Base-by-base conservation (phyloP, 371 early-diverging fungal species). In the Haplosporangium sp. region DNA sequence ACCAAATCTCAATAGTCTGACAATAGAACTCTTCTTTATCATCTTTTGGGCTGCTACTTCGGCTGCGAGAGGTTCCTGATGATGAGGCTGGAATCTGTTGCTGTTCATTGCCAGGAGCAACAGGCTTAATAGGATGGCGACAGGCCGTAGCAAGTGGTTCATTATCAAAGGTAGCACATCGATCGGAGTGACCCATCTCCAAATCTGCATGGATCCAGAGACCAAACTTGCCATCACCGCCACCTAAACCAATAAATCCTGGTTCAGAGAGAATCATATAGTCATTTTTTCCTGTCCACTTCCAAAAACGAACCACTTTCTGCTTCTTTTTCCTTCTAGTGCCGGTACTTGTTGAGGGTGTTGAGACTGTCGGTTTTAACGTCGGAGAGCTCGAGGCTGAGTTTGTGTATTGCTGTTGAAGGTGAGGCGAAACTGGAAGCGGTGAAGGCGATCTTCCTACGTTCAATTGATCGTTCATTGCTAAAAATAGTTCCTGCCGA, bases 181-280 rank as follows among this genome's bases (percentile, higher is more conserved):
- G 86, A 19, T 89, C 90, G 6, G 93, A 92, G 71, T 95, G 92
- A 13, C 98, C 98, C 44, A 89, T 88, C 64, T 94, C 90, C 10
- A 98, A 88, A 71, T 97, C 94, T 39, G 90, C 87, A 71, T 97
- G 93, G 34, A 98, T 76, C 95, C 95, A 98, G 34, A 98, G 84
- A 0, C 97, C 98, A 88, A 96, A 95, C 63, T 88, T 86, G 34
- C 96, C 96, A 71, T 94, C 91, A 87, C 98, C 97, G 63, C 97
- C 97, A 20, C 98, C 98, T 47, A 98, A 82, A 0, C 97, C 97
- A 50, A 98, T 89, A 71, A 91, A 96, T 35, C 92, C 91, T 2
- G 92, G 85, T 65, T 96, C 95, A 48, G 93, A 89, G 40, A 95
- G 81, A 5, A 97, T 89, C 84, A 96, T 90, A 76, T 96, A 98